These are phyloP conservation scores for Capsella rubella DNA, from an alignment of 441 rosid species.

Conservation along the genomic window DNA sequence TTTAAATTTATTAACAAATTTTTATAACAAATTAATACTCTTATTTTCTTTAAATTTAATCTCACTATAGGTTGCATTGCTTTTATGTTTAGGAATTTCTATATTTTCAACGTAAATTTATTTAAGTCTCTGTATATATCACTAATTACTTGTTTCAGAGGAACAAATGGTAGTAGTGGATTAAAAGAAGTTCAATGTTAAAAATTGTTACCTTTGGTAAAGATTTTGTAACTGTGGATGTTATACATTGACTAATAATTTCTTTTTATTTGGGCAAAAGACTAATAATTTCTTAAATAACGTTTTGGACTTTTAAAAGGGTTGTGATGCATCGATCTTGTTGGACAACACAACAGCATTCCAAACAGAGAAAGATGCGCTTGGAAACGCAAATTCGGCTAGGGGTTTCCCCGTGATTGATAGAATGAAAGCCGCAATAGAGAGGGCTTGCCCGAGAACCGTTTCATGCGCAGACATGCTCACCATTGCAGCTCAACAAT, in stretches of 20 bases:
- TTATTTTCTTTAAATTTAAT: no score
- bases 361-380: slow-evolving; percentile 56
- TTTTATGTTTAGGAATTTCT: no score
- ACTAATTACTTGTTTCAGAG: not conserved
- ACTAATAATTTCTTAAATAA: not conserved
- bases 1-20: no score
- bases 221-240: not conserved
- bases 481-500: slow-evolving; percentile 55
- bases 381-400: slow-evolving; percentile 52
- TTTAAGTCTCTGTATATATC: no score
- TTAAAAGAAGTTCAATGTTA: not conserved
- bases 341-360: slow-evolving; percentile 58
- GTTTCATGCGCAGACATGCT: slow-evolving; percentile 68
- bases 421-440: slow-evolving; percentile 53
- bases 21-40: no score
- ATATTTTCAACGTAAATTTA: no score
- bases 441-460: slow-evolving; percentile 47
- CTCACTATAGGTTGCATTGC: no score
- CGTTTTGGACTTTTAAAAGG: not conserved
- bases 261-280: not conserved
- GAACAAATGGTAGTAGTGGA: not conserved
- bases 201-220: not conserved
- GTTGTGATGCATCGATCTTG: slow-evolving; percentile 63
- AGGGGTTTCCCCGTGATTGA: slow-evolving; percentile 46
- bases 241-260: not conserved